Evolutionary conservation across 2,329 filamentous ascomycete genomes (phyloP).

Genomic region (Emmonsia crescens): DNA sequence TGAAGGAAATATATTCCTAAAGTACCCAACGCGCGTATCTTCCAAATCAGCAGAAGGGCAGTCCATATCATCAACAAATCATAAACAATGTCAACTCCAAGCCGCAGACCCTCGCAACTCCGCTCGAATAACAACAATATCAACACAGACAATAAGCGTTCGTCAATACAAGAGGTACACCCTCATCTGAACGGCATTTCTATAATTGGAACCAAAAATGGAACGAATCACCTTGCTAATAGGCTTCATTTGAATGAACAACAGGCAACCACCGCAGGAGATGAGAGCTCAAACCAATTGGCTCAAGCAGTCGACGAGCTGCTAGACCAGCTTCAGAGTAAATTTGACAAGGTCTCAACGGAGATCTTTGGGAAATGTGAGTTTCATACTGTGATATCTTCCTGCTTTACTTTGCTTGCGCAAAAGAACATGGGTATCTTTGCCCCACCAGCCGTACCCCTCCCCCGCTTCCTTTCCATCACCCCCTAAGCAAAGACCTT

Average conservation of each 20-base stretch:
- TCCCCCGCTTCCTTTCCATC: not conserved
- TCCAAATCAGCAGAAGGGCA: not conserved
- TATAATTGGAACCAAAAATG: not conserved
- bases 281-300: slow-evolving; percentile 41
- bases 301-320: slow-evolving; percentile 76
- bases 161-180: not conserved
- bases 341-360: slow-evolving; percentile 72
- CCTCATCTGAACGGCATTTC: not conserved
- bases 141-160: not conserved
- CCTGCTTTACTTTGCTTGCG: not conserved
- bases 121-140: not conserved
- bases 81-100: not conserved
- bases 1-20: not conserved
- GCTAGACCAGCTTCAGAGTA: slow-evolving; percentile 70
- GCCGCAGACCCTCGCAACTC: not conserved
- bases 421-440: not conserved
- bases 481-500: no score
- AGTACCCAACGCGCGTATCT: not conserved
- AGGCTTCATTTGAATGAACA: not conserved
- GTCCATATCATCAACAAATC: not conserved
- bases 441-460: not conserved
- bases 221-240: not conserved
- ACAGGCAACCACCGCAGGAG: slow-evolving; percentile 9
- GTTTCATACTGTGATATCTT: slow-evolving; percentile 19
- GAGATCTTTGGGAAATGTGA: slow-evolving; percentile 83